phyloP scores from a whole-genome alignment of 257 asterid species.

The Buddleja alternifolia region DNA sequence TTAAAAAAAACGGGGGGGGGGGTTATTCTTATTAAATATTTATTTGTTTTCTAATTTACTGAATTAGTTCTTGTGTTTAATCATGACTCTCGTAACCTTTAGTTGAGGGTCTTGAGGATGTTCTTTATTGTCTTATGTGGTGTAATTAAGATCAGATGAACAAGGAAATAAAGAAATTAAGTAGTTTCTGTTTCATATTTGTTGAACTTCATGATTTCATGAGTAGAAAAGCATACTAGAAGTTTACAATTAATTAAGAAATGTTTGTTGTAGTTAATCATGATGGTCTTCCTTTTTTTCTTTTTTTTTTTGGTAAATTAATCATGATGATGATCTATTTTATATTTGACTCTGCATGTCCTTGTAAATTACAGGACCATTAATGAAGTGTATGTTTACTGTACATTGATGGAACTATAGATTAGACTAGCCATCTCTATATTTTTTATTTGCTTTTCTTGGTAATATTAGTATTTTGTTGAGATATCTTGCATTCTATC shows the following conservation, averaged over 20 bases:
- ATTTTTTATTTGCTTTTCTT: not conserved
- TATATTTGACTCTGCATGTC: not conserved
- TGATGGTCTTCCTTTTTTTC: too few relatives aligned
- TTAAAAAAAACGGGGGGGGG: not conserved
- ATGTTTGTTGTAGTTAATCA: constrained; percentile 21
- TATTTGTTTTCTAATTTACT: too few relatives aligned
- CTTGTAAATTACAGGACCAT: too few relatives aligned
- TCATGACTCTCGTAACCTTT: constrained; percentile 17
- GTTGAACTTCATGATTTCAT: not conserved
- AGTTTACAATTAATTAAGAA: not conserved
- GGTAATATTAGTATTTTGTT: too few relatives aligned
- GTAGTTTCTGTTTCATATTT: not conserved
- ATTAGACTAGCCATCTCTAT: not conserved
- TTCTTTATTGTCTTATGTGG: constrained; percentile 21
- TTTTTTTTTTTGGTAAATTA: too few relatives aligned
- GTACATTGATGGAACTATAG: too few relatives aligned
- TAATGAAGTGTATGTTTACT: too few relatives aligned
- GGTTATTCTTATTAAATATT: too few relatives aligned
- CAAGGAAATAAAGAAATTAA: not conserved
- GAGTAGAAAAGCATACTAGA: not conserved
- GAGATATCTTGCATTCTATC: too few relatives aligned
- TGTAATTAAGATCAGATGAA: constrained; percentile 16
- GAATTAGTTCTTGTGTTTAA: not conserved
- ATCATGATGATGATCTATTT: not conserved
- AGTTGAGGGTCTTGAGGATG: constrained; percentile 4